Conservation (phyloP, 495 filamentous ascomycete species). For the Penicillium steckii region DNA sequence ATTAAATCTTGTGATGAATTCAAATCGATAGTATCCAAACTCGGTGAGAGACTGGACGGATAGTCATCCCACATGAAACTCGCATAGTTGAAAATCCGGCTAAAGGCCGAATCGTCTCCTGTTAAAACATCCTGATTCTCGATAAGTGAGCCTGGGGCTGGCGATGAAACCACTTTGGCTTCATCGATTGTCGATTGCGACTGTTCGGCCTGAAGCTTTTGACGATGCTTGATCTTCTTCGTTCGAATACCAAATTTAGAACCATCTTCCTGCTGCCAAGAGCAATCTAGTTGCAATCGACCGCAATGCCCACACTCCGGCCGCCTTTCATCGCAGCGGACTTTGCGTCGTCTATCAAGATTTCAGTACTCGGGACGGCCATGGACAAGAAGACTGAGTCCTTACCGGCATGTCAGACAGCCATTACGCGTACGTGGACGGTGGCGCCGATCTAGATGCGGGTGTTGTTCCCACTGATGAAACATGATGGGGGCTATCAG, state of each 20-base stretch:
- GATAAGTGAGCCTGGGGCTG: not conserved
- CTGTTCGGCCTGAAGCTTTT: not conserved
- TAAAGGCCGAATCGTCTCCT: conserved; percentile 14
- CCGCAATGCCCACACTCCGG: conserved; percentile 39
- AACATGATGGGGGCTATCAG: conserved; percentile 6
- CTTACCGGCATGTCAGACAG: conserved; percentile 13
- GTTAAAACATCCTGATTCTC: not conserved
- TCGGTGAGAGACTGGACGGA: conserved; percentile 4
- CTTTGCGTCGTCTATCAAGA: conserved; percentile 8
- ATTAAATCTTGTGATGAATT: conserved; percentile 4
- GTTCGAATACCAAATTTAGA: not conserved
- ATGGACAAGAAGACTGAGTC: not conserved
- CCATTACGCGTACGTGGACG: conserved; percentile 14
- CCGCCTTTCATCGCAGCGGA: conserved; percentile 36
- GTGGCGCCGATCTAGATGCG: conserved; percentile 8
- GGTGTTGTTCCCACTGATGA: conserved; percentile 11
- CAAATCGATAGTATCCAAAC: conserved; percentile 3
- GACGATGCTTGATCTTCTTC: conserved; percentile 8
- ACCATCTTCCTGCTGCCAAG: conserved; percentile 8
- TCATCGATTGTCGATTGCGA: not conserved
- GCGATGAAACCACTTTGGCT: not conserved
- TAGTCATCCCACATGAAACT: conserved; percentile 37
- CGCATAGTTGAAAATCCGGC: conserved; percentile 35
- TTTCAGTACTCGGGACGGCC: not conserved
- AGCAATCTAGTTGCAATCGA: conserved; percentile 19